phyloP scores from a whole-genome alignment of 2,329 filamentous ascomycete species.

The Lasiodiplodia citricola region DNA sequence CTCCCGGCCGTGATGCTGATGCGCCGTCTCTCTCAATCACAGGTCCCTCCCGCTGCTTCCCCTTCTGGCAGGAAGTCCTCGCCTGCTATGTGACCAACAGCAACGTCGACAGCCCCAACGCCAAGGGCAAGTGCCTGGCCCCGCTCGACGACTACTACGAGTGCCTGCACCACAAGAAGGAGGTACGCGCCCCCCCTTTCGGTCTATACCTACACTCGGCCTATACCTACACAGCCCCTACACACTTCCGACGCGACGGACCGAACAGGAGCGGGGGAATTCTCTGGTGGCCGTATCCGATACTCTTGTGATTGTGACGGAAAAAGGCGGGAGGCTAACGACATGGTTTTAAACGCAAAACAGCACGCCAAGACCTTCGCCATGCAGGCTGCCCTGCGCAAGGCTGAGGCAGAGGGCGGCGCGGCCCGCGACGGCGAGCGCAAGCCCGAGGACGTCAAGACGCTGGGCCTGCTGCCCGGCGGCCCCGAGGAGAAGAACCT shows the following conservation, averaged over 20 bases:
- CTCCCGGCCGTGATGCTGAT: neutral
- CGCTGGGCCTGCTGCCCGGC: constrained; percentile 75
- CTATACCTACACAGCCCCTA: neutral
- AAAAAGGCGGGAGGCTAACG: neutral
- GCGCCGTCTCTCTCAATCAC: constrained; percentile 16
- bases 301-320: neutral
- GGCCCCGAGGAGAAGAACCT: constrained; percentile 76
- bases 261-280: neutral
- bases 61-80: constrained; percentile 99
- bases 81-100: constrained; percentile 97
- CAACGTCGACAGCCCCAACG: constrained; percentile 81
- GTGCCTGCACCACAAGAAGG: constrained; percentile 98
- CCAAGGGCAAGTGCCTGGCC: constrained; percentile 85
- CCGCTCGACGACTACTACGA: constrained; percentile 97
- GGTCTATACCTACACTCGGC: neutral
- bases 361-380: constrained; percentile 79
- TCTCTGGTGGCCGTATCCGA: neutral
- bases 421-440: constrained; percentile 72
- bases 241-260: neutral
- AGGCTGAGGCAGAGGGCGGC: constrained; percentile 73
- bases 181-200: constrained; percentile 67
- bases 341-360: neutral
- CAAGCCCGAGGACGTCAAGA: constrained; percentile 84
- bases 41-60: constrained; percentile 86
- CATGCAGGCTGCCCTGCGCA: constrained; percentile 83